Conservation (phyloP, 371 early-diverging fungal genomes). For the Mucor lusitanicus region DNA sequence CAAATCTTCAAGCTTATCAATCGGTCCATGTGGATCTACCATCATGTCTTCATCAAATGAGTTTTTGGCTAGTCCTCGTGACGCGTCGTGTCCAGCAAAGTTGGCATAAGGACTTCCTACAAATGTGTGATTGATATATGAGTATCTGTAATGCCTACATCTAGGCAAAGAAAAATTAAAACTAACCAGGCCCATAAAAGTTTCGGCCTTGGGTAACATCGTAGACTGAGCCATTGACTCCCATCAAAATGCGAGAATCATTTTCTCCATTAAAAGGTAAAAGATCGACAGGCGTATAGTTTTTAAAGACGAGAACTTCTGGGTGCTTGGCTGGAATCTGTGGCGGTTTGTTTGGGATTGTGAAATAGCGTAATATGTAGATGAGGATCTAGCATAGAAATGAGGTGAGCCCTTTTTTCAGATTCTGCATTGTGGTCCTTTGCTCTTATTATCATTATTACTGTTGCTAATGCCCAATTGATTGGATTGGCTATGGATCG, state of each 20-base stretch:
- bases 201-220: slow-evolving; percentile 85
- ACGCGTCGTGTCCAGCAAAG: slow-evolving; percentile 88
- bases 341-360: slow-evolving; percentile 8
- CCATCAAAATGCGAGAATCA: slow-evolving; percentile 71
- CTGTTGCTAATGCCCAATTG: slow-evolving; percentile 28
- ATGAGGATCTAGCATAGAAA: slow-evolving; percentile 16
- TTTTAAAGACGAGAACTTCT: slow-evolving; percentile 59
- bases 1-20: slow-evolving; percentile 83
- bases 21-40: slow-evolving; percentile 67
- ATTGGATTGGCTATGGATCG: slow-evolving; percentile 20
- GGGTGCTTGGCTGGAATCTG: slow-evolving; percentile 44
- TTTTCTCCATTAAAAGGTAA: slow-evolving; percentile 60
- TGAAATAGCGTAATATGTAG: slow-evolving; percentile 18
- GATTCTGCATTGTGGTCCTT: neutral
- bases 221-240: slow-evolving; percentile 82
- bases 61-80: slow-evolving; percentile 86
- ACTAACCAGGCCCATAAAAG: slow-evolving; percentile 90
- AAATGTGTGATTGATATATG: neutral
- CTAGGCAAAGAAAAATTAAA: neutral
- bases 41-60: slow-evolving; percentile 87
- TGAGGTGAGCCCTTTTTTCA: neutral
- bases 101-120: slow-evolving; percentile 87
- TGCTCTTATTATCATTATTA: slow-evolving; percentile 1
- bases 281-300: slow-evolving; percentile 74
- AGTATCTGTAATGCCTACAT: neutral